Base-by-base conservation (phyloP, 306 rosid genomes). In the apple (Malus domestica) region DNA sequence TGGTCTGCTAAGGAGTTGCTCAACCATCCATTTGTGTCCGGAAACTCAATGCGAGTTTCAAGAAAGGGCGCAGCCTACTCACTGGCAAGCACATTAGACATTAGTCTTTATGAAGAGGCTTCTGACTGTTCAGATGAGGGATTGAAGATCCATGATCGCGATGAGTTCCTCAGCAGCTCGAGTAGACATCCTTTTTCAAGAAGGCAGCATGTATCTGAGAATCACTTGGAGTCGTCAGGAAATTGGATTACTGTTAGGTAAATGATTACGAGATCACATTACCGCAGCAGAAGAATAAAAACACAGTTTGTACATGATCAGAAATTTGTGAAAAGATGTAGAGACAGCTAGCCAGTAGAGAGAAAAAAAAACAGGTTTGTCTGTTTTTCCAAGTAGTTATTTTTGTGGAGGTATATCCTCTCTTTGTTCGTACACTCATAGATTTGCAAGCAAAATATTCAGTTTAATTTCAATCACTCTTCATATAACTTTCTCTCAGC, bases 241-340 rank as follows among this genome's bases (percentile, higher is more conserved):
- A 79, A 72, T 67, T 90, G 95, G 95, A 83, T 90, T 70, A 86
- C 86, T 29, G 83, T 90, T 70, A 88, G 95, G 68, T 86, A 83
- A 54, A n/a, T 49, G 19, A 14, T 49, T 49, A 14, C 19, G 54
- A 49, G 19, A 14, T 14, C 54, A 14, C 54, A 49, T 14, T 18
- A 49, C 55, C 20, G 15, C 55, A 49, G 55, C 55, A 5, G 55
- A 49, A 49, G 54, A 49, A 15, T 2, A 4, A 49, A 57, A n/a
- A 20, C 25, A n/a, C 25, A 22, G 8, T 19, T 57, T 57, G 62
- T 57, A 57, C 29, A 57, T n/a, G 62, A 8, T 57, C 62, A 57
- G 25, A 57, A 57, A 8, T 57, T 57, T 57, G 62, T n/a, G 23
- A n/a, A 49, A 49, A 49, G 2, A n/a, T 57, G 62, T 57, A n/a